Evolutionary conservation across 148 eudicot genomes (phyloP), one percentile per base, ranked within the genome.

Genomic region (Amaranthus hypochondriacus): DNA sequence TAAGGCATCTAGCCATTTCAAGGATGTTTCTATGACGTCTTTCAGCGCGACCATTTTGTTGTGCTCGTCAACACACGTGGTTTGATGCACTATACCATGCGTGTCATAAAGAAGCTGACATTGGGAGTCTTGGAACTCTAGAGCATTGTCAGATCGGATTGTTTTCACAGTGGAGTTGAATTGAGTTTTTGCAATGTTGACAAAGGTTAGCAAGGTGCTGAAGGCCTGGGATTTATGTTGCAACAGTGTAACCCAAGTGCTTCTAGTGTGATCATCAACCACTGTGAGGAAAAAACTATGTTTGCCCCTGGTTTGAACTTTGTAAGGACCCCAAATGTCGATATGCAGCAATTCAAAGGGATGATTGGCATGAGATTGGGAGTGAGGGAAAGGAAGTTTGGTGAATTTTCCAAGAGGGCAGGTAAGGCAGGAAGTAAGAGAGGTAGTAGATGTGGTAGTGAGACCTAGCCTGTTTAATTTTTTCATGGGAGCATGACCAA

Each of bases 361-460:
- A 0, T 56, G 5, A 3, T 3, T 56, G 8, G 8, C 59, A 56
- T 56, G 59, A 0, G 59, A 56, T 28, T 28, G 39, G 39, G 39
- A 28, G 1, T 28, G 39, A 0, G 39, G 39, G 1, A 28, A 28
- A 0, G 39, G 39, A 28, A 28, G 39, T 1, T 28, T 28, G 0
- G 39, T 28, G 39, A 28, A 28, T 28, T 28, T 28, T 28, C 39
- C 39, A 0, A 28, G 39, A 28, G 39, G 39, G 1, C 39, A 28
- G 39, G 39, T 28, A 28, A 28, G 39, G 1, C 39, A 28, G 39
- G 39, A 28, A 1, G 39, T 28, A 28, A 1, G 1, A 28, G 39
- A 28, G 0, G 0, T 0, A 1, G 1, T 28, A 1, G 1, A 1
- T 0, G 1, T 28, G 39, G 1, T 1, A 0, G 39, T 28, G 1